Evolutionary conservation across 257 asterid species (phyloP).

Genomic region (Osmanthus fragrans): DNA sequence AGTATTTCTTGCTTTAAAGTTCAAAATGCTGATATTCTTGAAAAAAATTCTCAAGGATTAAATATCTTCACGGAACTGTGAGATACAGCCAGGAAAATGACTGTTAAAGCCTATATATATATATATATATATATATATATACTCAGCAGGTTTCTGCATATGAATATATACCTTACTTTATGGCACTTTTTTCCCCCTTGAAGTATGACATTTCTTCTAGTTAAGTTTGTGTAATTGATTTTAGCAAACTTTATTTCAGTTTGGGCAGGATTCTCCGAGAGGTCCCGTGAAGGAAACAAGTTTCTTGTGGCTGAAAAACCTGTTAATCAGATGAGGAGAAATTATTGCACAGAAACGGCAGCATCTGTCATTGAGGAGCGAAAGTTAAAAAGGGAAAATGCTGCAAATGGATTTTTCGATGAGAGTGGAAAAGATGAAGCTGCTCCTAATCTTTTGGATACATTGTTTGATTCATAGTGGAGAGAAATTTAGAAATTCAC

Average conservation of each 20-base stretch:
- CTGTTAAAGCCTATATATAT: not conserved
- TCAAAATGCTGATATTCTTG: not conserved
- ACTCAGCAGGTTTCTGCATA: not conserved
- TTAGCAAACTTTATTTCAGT: conserved; percentile 41
- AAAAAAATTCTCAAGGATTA: not conserved
- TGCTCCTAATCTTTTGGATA: conserved; percentile 64
- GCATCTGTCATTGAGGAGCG: conserved; percentile 81
- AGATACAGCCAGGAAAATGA: not conserved
- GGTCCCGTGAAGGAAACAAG: conserved; percentile 92
- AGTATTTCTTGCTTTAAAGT: not conserved
- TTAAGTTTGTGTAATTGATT: not conserved
- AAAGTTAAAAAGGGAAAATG: conserved; percentile 60
- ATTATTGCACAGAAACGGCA: conserved; percentile 60
- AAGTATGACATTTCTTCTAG: not conserved
- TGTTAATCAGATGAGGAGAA: conserved; percentile 49
- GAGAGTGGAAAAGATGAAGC: conserved; percentile 53
- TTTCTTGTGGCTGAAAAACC: conserved; percentile 83
- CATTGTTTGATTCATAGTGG: conserved; percentile 56
- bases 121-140: not conserved
- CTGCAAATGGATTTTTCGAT: conserved; percentile 58
- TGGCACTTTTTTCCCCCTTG: not conserved
- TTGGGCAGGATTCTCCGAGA: conserved; percentile 97
- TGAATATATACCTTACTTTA: not conserved
- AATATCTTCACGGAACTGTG: not conserved
- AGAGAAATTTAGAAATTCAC: not conserved